Conservation (phyloP, 2,329 filamentous ascomycete genomes). For the Parasarocladium wereldwijsianum region DNA sequence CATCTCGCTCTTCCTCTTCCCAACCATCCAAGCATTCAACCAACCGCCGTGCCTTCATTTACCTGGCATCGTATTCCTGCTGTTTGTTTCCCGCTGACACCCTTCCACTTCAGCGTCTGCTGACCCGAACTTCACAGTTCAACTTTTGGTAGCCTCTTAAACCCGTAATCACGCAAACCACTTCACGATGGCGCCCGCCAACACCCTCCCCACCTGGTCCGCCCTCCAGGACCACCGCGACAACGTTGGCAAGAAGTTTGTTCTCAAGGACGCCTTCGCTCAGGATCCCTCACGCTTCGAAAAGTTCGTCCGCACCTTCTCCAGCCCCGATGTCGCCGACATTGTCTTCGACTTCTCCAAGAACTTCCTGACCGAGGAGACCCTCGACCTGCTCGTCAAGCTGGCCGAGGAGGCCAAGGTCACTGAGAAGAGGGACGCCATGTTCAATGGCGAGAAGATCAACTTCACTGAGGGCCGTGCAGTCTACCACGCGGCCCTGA, state of each 20-base stretch:
- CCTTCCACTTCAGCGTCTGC: background rate
- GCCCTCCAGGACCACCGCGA: conserved; percentile 85
- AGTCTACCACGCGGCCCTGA: conserved; percentile 87
- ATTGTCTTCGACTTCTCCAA: conserved; percentile 98
- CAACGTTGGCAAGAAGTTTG: conserved; percentile 72
- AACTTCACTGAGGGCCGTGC: conserved; percentile 97
- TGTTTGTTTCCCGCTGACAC: background rate
- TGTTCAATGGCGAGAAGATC: conserved; percentile 97
- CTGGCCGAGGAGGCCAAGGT: conserved; percentile 83
- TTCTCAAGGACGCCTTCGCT: conserved; percentile 85
- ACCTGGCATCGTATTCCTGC: background rate
- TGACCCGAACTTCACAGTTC: too few relatives aligned
- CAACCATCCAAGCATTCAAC: background rate
- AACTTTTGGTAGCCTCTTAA: background rate
- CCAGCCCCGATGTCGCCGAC: conserved; percentile 63
- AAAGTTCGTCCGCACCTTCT: conserved; percentile 79
- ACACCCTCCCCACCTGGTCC: conserved; percentile 74
- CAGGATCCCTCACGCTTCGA: conserved; percentile 77
- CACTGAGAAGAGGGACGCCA: conserved; percentile 87
- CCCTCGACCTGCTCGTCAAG: conserved; percentile 70
- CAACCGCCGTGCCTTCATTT: too few relatives aligned
- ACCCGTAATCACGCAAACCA: background rate
- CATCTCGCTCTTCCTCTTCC: background rate
- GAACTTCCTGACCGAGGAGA: conserved; percentile 94
- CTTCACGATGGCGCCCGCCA: conserved; percentile 66